These are phyloP conservation scores for Verticillium alfalfae DNA, from an alignment of 2,329 filamentous ascomycete genomes.

Conservation along the genomic window DNA sequence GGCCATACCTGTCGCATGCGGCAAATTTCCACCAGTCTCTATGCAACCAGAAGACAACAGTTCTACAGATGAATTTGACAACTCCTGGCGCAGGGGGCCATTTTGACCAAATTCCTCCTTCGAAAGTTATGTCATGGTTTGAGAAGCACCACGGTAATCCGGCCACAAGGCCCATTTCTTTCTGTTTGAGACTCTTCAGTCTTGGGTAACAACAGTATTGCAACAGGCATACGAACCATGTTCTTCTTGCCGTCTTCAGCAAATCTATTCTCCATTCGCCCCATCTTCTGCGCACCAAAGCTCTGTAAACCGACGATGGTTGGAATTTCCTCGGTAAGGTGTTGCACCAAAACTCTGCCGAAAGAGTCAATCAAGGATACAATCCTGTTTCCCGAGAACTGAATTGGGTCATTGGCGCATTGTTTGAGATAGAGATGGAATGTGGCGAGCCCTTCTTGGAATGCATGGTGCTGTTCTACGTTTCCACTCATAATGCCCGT, in stretches of 20 bases:
- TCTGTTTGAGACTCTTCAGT: slow-evolving; percentile 7
- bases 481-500: slow-evolving; percentile 33
- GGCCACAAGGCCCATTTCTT: slow-evolving; percentile 10
- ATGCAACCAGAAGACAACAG: slow-evolving; percentile 14
- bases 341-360: slow-evolving; percentile 17
- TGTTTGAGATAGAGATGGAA: slow-evolving; percentile 20
- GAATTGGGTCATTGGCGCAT: slow-evolving; percentile 10
- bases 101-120: slow-evolving; percentile 22
- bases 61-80: slow-evolving; percentile 12
- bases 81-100: slow-evolving; percentile 10
- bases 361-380: slow-evolving; percentile 22
- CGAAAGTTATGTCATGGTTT: slow-evolving; percentile 16
- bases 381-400: slow-evolving; percentile 20
- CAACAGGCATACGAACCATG: slow-evolving; percentile 11
- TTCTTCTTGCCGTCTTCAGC: slow-evolving; percentile 11
- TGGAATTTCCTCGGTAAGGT: slow-evolving; percentile 25
- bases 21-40: slow-evolving; percentile 18
- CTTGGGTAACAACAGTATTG: too few relatives aligned
- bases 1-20: slow-evolving; percentile 14
- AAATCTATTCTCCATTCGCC: slow-evolving; percentile 7
- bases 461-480: slow-evolving; percentile 32
- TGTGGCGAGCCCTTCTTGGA: slow-evolving; percentile 22
- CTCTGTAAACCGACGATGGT: slow-evolving; percentile 19
- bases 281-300: slow-evolving; percentile 17
- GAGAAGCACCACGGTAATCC: slow-evolving; percentile 13